Evolutionary conservation across 805 yeast genomes (phyloP), one percentile per base, ranked within the genome.

Genomic region (Kuraishia borneana): DNA sequence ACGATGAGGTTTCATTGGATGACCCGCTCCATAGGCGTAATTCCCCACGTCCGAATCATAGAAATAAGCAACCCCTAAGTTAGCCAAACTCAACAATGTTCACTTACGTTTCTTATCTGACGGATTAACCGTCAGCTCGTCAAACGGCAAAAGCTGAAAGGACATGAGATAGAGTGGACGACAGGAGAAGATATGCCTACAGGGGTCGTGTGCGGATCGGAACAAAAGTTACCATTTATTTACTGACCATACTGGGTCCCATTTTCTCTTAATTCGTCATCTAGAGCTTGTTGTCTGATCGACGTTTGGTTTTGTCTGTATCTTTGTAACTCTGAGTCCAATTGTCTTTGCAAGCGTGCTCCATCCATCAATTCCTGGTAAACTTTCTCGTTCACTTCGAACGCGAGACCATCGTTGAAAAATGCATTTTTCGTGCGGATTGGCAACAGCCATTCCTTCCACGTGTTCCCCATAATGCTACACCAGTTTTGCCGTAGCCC

Each of bases 1-100:
- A 53, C 98, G 76, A 57, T 89, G 96, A 18, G 98, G 98, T 55
- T 92, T 92, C 98, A 92, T 92, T 27, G 96, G 96, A 58, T 92
- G 98, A 20, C 96, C 96, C 4, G 96, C 92, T 37, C 97, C 97
- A 54, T 92, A 92, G 30, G 96, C 95, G 59, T 89, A 89, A 61
- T 92, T 92, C 23, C 97, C 97, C 32, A 92, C 95, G 54, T 89
- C 98, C 20, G 95, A 74, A 55, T 80, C 89, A 50, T 80, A 80
- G 54, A 81, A 81, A 51, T 81, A 81, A 0, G 92, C 89, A 21
- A 81, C 87, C 28, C 82, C 59, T 48, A 52, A 43, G 13, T 7
- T 13, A 17, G 16, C 34, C 23, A 17, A 16, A 5, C 18, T 9
- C 21, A 12, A n/a, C 6, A 12, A 23, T 12, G 6, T 30, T 14